phyloP scores from a whole-genome alignment of 768 basidiomycete genomes.

The Mrakia frigida region DNA sequence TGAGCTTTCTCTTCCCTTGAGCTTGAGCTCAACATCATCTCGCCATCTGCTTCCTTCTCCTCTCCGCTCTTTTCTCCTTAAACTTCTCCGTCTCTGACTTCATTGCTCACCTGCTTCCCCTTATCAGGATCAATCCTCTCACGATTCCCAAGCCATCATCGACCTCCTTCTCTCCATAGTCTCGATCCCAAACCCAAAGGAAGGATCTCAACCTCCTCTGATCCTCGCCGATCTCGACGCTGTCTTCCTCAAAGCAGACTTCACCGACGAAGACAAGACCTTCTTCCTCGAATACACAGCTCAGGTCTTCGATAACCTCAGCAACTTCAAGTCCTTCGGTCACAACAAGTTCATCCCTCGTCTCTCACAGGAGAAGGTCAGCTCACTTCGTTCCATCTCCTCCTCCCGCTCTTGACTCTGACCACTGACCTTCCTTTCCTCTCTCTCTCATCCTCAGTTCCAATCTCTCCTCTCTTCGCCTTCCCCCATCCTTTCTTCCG shows the following conservation, averaged over 20 bases:
- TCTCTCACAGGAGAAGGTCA: constrained; percentile 56
- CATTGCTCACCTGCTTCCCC: too few relatives aligned
- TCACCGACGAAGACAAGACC: neutral
- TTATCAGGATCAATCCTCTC: constrained; percentile 14
- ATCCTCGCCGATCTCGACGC: neutral
- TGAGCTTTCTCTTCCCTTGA: too few relatives aligned
- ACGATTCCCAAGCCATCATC: neutral
- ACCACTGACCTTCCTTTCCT: too few relatives aligned
- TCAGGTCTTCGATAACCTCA: constrained; percentile 16
- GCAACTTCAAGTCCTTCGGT: constrained; percentile 52
- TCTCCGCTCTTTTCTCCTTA: too few relatives aligned
- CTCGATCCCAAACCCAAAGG: neutral
- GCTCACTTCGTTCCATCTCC: neutral
- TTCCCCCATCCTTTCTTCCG: too few relatives aligned
- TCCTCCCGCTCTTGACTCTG: neutral
- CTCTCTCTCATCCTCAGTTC: neutral
- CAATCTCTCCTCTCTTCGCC: neutral
- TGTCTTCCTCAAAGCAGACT: neutral
- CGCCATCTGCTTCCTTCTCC: too few relatives aligned
- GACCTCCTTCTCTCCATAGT: constrained; percentile 17
- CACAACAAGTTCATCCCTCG: constrained; percentile 82
- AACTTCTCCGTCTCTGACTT: too few relatives aligned
- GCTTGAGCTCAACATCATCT: too few relatives aligned
- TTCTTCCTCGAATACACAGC: constrained; percentile 9
- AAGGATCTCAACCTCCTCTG: neutral